Base-by-base conservation (phyloP, 495 filamentous ascomycete genomes). In the Massariosphaeria phaeospora region DNA sequence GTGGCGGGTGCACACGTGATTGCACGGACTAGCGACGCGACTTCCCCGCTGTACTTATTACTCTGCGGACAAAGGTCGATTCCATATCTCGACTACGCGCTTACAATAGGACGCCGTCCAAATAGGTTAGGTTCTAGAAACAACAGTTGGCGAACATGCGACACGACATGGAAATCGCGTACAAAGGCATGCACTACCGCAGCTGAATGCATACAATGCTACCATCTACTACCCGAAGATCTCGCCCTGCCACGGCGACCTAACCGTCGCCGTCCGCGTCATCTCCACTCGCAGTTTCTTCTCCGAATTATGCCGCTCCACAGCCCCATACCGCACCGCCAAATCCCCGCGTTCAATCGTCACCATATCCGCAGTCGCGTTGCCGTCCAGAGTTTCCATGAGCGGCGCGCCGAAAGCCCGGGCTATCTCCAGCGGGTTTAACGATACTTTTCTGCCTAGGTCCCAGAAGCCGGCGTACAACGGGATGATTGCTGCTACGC, bases 371-470 rank as follows among this genome's bases (percentile, higher is more conserved):
- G 52, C 20, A 5, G 38, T 55, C 33, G 52, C 58, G 42, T 61
- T 61, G 11, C 52, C 52, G 43, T 61, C 58, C 45, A 61, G 10
- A 2, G 45, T 52, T 2, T 56, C 58, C 24, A 63, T 29, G 15
- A 63, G 24, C 43, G 55, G 55, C 26, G 61, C 55, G 1, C 53
- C 45, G 44, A 63, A 63, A 1, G 61, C 61, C 5, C 52, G 30
- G 3, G 55, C 61, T n/a, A 59, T 41, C 51, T 63, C 61, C 21
- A 63, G 25, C 6, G 61, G 61, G 45, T 48, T 55, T 33, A 63
- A 23, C 20, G 36, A 47, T 10, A 56, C 50, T 10, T 48, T 44
- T 5, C 61, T 18, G 7, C 61, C 61, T 0, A 63, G 33, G 24
- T 59, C 55, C 56, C 51, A 59, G 38, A 51, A 63, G 5, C 56